Evolutionary conservation across 768 basidiomycete genomes (phyloP).

Genomic region (Galerina marginata): DNA sequence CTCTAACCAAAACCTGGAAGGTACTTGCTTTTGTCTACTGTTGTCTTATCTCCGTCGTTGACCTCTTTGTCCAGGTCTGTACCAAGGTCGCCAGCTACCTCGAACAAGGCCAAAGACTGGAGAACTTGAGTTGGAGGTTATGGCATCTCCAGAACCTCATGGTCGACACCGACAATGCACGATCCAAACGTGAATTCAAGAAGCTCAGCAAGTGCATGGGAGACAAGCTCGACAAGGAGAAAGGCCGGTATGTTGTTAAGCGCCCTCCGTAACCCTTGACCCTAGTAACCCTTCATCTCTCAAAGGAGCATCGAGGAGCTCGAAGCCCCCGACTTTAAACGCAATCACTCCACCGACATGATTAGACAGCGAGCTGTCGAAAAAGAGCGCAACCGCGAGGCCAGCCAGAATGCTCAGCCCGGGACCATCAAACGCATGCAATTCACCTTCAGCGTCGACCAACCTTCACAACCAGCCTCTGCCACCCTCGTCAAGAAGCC

Average conservation of each 20-base stretch:
- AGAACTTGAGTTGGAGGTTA: conserved; percentile 91
- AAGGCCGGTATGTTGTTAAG: conserved; percentile 70
- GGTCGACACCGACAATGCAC: conserved; percentile 90
- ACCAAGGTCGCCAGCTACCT: conserved; percentile 91
- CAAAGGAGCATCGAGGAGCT: conserved; percentile 83
- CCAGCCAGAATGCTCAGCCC: conserved; percentile 61
- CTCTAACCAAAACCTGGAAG: conserved; percentile 92
- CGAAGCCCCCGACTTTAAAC: conserved; percentile 81
- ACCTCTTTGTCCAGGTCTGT: conserved; percentile 62
- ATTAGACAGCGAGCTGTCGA: conserved; percentile 82
- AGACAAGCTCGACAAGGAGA: conserved; percentile 92
- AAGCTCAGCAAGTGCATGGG: conserved; percentile 89
- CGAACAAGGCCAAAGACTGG: conserved; percentile 89
- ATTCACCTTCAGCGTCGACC: conserved; percentile 87
- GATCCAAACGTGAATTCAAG: conserved; percentile 88
- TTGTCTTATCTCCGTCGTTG: conserved; percentile 7
- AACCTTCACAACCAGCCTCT: conserved; percentile 53
- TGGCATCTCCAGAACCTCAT: conserved; percentile 93
- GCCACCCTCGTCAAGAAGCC: conserved; percentile 64
- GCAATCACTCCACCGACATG: conserved; percentile 79
- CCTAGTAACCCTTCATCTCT: conserved; percentile 30
- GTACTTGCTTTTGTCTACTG: conserved; percentile 41
- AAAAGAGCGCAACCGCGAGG: conserved; percentile 81
- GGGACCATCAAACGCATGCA: conserved; percentile 89
- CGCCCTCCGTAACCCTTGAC: conserved; percentile 36